Evolutionary conservation across 2,329 filamentous ascomycete species (phyloP), one percentile per base, ranked within the genome.

Genomic region (Trichoderma atroviride): DNA sequence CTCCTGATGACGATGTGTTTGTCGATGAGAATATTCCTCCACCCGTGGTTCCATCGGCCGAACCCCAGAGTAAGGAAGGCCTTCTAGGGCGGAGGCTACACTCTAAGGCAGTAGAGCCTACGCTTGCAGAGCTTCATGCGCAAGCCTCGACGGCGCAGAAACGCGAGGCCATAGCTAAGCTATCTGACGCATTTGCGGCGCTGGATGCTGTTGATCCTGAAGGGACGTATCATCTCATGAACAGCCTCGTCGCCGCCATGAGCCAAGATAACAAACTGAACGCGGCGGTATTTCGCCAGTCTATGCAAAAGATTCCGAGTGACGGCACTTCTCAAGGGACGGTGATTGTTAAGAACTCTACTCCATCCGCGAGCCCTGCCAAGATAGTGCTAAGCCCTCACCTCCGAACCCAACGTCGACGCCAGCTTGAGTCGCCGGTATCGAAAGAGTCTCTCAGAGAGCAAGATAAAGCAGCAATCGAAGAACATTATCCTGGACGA

Each of bases 151-250:
- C 78, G 2, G 80, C 86, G 75, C 82, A 82, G 71, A 96, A 96
- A 78, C 88, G 94, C 43, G 93, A 97, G 74, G 93, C 93, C 0
- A 86, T 98, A 35, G 92, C 92, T 3, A 89, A 89, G 72, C 85
- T 97, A 14, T 93, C 92, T 0, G 92, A 97, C 78, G 94, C 95
- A 0, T 96, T 96, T 84, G 91, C 90, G 5, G 87, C 90, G 14
- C 85, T 99, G 37, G 93, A 98, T 78, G 89, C 92, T 56, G 85
- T 95, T 35, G 95, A 99, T 75, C 95, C 95, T 0, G 95, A 97
- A 78, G 94, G 94, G 22, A 89, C 94, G 52, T 96, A 95, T 75
- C 89, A 97, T 73, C 85, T 99, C 19, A 85, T 99, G 76, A 92
- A 90, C 75, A 87, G 88, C 69, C 87, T 97, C 72, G 85, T 96